Evolutionary conservation across 1,284 basidiomycete species (phyloP).

Genomic region (Microstroma glucosiphilum): DNA sequence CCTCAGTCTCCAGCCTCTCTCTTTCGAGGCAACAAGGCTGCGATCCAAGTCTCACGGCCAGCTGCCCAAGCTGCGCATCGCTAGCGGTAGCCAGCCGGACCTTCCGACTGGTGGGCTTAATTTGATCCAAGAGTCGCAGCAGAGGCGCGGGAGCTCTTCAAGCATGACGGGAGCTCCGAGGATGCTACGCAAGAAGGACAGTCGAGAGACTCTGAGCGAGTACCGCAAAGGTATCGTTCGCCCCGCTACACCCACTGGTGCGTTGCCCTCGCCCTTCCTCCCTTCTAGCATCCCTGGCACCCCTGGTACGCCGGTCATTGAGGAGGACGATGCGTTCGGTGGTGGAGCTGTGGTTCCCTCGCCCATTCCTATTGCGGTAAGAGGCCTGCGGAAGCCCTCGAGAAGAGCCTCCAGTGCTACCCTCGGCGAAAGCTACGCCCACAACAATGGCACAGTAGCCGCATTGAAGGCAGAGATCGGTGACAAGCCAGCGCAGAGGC

Average conservation of each 20-base stretch:
- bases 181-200: conserved; percentile 55
- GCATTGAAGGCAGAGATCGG: background rate
- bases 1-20: too few relatives aligned
- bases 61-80: conserved; percentile 6
- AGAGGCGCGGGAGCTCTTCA: too few relatives aligned
- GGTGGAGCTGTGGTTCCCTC: background rate
- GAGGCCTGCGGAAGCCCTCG: background rate
- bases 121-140: too few relatives aligned
- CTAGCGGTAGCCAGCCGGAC: too few relatives aligned
- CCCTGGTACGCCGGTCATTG: background rate
- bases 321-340: conserved; percentile 6
- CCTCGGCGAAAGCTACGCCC: background rate
- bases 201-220: conserved; percentile 33
- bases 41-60: conserved; percentile 2
- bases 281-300: background rate
- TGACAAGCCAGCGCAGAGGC: background rate
- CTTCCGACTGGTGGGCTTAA: too few relatives aligned
- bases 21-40: too few relatives aligned
- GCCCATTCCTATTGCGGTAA: background rate
- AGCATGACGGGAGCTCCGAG: background rate
- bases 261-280: background rate
- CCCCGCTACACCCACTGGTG: background rate
- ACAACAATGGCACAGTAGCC: background rate
- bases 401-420: background rate
- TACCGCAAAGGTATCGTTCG: conserved; percentile 1